Evolutionary conservation across 192 early-diverging fungal species (phyloP).

Genomic region (Podila clonocystis): DNA sequence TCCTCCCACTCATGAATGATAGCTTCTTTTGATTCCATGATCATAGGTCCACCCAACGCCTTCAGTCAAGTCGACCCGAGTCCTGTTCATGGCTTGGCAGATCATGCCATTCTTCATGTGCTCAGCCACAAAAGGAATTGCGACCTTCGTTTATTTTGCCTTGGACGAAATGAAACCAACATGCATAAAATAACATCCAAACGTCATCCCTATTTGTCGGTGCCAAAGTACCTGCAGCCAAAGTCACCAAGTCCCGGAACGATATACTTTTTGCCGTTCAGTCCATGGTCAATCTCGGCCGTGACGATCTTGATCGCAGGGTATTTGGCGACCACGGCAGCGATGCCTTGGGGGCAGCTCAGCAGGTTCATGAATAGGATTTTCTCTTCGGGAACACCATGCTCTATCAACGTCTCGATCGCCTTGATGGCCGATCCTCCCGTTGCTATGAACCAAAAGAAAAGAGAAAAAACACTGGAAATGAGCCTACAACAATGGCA

Average conservation of each 20-base stretch:
- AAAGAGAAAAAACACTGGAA: background rate
- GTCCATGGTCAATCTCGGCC: constrained; percentile 83
- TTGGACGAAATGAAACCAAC: too few species aligned
- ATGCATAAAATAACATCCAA: too few species aligned
- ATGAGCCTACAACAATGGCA: background rate
- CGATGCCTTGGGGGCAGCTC: constrained; percentile 85
- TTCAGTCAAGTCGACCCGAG: too few species aligned
- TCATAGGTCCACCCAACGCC: too few species aligned
- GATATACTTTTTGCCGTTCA: constrained; percentile 88
- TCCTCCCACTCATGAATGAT: too few species aligned
- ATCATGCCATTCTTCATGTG: too few species aligned
- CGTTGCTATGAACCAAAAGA: constrained; percentile 68
- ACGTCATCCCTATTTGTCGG: constrained; percentile 52
- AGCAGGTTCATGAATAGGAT: constrained; percentile 95
- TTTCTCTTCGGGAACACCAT: constrained; percentile 84
- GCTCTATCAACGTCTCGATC: constrained; percentile 85
- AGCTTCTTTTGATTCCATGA: too few species aligned
- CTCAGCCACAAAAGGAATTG: too few species aligned
- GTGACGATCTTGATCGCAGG: constrained; percentile 89
- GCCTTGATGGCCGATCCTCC: constrained; percentile 95
- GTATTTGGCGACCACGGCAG: constrained; percentile 72
- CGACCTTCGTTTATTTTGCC: too few species aligned
- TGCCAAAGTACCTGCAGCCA: constrained; percentile 91
- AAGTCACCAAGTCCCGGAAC: constrained; percentile 93
- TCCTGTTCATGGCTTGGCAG: too few species aligned